Conservation (phyloP, 345 rosid genomes). For the Physaria fendleri region DNA sequence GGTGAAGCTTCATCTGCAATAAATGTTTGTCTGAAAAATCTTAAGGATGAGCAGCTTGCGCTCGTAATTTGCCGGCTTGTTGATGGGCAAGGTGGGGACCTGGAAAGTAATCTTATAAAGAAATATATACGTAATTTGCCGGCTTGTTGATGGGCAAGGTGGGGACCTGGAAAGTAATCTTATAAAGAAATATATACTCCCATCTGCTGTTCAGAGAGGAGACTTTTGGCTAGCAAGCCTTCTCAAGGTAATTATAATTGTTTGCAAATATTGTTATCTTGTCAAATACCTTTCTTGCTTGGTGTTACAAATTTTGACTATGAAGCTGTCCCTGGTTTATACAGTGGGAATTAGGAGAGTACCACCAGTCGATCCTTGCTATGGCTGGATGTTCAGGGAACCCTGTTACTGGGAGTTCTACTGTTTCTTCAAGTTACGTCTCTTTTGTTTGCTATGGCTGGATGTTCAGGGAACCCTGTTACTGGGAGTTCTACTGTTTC, state of each 20-base stretch:
- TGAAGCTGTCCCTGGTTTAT: conserved; percentile 27
- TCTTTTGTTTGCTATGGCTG: conserved; percentile 66
- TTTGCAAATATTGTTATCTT: conserved; percentile 11
- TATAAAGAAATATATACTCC: conserved; percentile 62
- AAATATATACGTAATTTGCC: conserved; percentile 77
- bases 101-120: conserved; percentile 54
- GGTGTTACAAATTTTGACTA: conserved; percentile 6
- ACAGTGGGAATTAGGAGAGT: conserved; percentile 91
- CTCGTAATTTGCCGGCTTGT: conserved; percentile 77
- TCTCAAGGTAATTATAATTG: conserved; percentile 53
- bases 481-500: conserved; percentile 37
- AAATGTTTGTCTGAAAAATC: conserved; percentile 77
- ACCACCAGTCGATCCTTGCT: conserved; percentile 53
- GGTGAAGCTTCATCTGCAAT: conserved; percentile 86
- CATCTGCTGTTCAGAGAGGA: conserved; percentile 61
- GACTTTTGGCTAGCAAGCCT: conserved; percentile 86
- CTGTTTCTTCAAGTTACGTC: conserved; percentile 45
- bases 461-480: conserved; percentile 35
- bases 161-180: conserved; percentile 62
- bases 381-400: conserved; percentile 50
- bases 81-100: conserved; percentile 72
- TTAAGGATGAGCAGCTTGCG: conserved; percentile 90
- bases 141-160: conserved; percentile 74
- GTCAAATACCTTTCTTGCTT: neutral
- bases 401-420: conserved; percentile 30